A percentile compares a stretch with the other conserved stretches of the same genome.
phyloP scores from a whole-genome alignment of 1,139 yeast species.

The Sugiyamaella grinbergsii region DNA sequence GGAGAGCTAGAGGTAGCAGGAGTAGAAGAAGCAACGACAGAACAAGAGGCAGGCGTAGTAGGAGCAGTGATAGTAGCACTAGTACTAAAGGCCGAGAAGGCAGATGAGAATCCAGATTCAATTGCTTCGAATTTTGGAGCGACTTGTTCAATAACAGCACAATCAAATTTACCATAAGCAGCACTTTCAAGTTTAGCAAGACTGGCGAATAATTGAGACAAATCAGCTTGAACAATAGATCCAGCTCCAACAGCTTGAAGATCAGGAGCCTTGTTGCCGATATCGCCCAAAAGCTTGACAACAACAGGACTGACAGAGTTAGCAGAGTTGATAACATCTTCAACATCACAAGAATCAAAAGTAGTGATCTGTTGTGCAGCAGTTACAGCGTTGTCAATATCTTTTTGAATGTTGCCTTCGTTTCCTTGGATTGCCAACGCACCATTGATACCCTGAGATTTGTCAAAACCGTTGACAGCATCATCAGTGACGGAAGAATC shows the following conservation, averaged over 20 bases:
- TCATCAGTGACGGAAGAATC: conserved; percentile 15
- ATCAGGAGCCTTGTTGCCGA: conserved; percentile 24
- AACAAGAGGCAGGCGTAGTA: conserved; percentile 20
- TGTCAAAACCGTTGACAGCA: conserved; percentile 5
- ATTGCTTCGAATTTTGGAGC: conserved; percentile 22
- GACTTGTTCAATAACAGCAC: conserved; percentile 8
- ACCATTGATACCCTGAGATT: conserved; percentile 26
- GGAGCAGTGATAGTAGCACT: conserved; percentile 19
- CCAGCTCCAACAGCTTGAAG: conserved; percentile 26
- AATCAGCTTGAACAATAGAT: conserved; percentile 25
- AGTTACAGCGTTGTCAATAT: conserved; percentile 5
- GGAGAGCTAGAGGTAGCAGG: conserved; percentile 4
- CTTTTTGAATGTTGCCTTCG: conserved; percentile 19
- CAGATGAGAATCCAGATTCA: conserved; percentile 24
- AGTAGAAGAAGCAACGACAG: conserved; percentile 8
- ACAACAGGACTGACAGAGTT: conserved; percentile 19
- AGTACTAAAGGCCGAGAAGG: conserved; percentile 18
- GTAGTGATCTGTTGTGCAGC: conserved; percentile 8
- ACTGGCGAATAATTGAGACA: conserved; percentile 22
- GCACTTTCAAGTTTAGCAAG: conserved; percentile 23
- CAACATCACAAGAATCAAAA: conserved; percentile 14
- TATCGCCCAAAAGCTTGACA: conserved; percentile 21
- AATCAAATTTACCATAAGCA: conserved; percentile 18
- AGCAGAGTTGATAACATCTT: conserved; percentile 19
- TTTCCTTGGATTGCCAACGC: conserved; percentile 26